These are phyloP conservation scores for Umbelopsis isabellina DNA, from an alignment of 192 early-diverging fungal genomes.

Conservation along the genomic window DNA sequence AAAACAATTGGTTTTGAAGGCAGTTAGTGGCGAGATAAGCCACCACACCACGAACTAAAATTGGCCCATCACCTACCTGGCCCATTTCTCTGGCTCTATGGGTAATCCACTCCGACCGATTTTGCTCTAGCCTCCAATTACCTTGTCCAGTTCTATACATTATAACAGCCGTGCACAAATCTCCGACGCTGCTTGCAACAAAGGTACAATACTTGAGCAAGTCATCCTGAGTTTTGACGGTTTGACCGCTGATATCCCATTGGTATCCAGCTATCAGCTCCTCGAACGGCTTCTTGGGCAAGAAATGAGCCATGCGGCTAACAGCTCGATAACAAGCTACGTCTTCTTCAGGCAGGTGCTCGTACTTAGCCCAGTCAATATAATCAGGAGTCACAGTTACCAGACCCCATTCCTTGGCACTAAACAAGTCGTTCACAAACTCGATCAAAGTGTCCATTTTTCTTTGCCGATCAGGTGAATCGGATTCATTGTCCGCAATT, in stretches of 20 bases:
- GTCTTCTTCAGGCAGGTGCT: conserved; percentile 3
- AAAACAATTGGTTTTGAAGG: background rate
- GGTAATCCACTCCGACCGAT: conserved; percentile 26
- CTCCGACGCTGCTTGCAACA: conserved; percentile 46
- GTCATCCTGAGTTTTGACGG: conserved; percentile 28
- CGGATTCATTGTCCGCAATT: conserved; percentile 36
- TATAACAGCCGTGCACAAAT: conserved; percentile 42
- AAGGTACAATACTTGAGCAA: conserved; percentile 34
- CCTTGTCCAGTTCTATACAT: conserved; percentile 31
- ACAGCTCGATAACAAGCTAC: conserved; percentile 32
- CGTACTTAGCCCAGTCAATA: conserved; percentile 36
- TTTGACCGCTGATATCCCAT: conserved; percentile 33
- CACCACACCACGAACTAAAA: no score
- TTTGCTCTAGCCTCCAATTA: conserved; percentile 24
- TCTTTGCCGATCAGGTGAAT: conserved; percentile 21
- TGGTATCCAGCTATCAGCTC: conserved; percentile 41
- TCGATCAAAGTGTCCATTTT: conserved; percentile 21
- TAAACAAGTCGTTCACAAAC: conserved; percentile 37
- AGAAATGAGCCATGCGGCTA: conserved; percentile 27
- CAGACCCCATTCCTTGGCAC: background rate
- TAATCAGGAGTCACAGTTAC: background rate
- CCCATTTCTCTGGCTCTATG: conserved; percentile 43
- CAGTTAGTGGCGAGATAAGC: background rate
- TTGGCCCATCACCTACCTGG: background rate
- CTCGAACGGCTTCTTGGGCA: conserved; percentile 28